Evolutionary conservation across 345 rosid genomes (phyloP).

Genomic region (Angophora floribunda): DNA sequence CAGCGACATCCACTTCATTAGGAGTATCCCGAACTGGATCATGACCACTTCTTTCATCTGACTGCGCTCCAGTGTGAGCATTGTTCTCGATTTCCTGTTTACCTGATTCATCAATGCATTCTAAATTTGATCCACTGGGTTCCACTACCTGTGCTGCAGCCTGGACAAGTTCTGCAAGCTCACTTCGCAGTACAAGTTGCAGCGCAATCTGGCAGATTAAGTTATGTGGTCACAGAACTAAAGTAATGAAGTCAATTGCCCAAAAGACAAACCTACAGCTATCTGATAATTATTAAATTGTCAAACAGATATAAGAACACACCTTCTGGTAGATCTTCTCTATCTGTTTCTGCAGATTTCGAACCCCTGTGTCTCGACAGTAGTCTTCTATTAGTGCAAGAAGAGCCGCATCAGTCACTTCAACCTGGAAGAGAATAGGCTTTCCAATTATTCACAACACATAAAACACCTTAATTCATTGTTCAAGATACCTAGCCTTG

Average conservation of each 20-base stretch:
- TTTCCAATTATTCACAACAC: not conserved
- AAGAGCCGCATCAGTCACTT: slow-evolving; percentile 80
- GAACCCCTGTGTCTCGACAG: slow-evolving; percentile 98
- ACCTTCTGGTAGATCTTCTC: slow-evolving; percentile 99
- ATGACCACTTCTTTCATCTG: slow-evolving; percentile 10
- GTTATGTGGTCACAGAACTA: not conserved
- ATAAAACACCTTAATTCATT: not conserved
- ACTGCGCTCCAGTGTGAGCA: slow-evolving; percentile 11
- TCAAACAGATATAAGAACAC: not conserved
- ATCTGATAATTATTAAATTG: not conserved
- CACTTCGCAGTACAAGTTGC: slow-evolving; percentile 73
- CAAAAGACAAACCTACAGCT: not conserved
- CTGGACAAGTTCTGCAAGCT: slow-evolving; percentile 1
- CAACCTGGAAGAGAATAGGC: slow-evolving; percentile 45
- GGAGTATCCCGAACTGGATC: not conserved
- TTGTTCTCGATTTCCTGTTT: slow-evolving; percentile 15
- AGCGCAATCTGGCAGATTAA: slow-evolving; percentile 65
- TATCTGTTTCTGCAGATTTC: slow-evolving; percentile 99
- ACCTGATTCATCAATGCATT: slow-evolving; percentile 4
- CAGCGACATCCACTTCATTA: slow-evolving; percentile 5
- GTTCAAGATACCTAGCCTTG: not conserved
- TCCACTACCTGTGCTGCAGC: slow-evolving; percentile 25
- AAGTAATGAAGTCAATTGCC: not conserved
- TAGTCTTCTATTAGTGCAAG: slow-evolving; percentile 87
- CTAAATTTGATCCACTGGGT: slow-evolving; percentile 10